Evolutionary conservation across 352 stramenopile genomes (phyloP), one percentile per base, ranked within the genome.

Genomic region (Pythium scleroteichum): DNA sequence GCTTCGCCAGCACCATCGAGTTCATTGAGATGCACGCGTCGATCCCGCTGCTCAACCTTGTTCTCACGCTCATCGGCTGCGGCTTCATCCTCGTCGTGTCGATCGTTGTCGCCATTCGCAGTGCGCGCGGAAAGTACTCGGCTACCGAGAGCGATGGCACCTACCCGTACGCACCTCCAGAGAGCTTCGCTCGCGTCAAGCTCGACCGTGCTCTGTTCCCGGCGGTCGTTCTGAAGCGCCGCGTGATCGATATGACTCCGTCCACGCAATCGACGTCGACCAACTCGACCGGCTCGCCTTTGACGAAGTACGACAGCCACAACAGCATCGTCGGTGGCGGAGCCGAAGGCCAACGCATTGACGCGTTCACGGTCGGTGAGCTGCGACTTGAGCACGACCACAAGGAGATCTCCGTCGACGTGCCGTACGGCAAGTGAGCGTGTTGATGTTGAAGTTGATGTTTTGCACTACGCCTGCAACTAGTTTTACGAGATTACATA

Each of bases 131-230:
- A 38, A 20, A 55, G 33, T 55, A 50, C 45, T 38, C 45, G 19
- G 47, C 47, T 32, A 23, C 20, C 16, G n/a, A 48, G 3, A 46
- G 44, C 32, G 32, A 55, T 14, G 55, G 24, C 55, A 33, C 3
- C 12, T 41, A 32, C 55, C 19, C 29, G n/a, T 46, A 63, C 46
- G 55, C 46, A 24, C 24, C 47, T 2, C 45, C 46, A 22, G 47
- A 63, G 55, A 61, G 35, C 42, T 51, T 61, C 20, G 53, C 53
- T 8, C 53, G 53, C 16, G 45, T 63, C 55, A 63, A 56, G 55
- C 46, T 63, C 14, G 47, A 63, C 55, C 45, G 47, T 23, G 32
- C 22, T 8, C 45, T 56, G 7, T 63, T 56, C 55, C 55, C 55
- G 20, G 26, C 44, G n/a, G 24, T 63, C 27, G 24, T 63, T 17